Base-by-base conservation (phyloP, 2,329 filamentous ascomycete genomes). In the Cercospora janseana region DNA sequence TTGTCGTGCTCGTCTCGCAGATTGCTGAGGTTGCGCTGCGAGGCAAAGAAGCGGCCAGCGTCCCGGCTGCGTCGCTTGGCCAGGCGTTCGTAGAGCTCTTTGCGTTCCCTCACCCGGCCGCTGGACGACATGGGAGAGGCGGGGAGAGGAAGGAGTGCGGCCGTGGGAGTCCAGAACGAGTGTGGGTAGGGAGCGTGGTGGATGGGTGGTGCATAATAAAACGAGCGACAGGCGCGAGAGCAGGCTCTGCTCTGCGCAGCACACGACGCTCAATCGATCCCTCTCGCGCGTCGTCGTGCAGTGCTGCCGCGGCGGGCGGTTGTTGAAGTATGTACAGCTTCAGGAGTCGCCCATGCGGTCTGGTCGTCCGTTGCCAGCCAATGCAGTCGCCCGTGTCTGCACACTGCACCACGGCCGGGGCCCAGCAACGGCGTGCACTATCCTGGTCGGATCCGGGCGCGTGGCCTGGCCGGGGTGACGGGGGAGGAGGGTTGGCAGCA, bases 41-140 rank as follows among this genome's bases (percentile, higher is more conserved):
- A 56, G 16, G 56, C 44, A 49, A 61, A 60, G 53, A 59, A 60
- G 18, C 49, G 31, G 23, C 38, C 28, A 15, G 44, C 31, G 8
- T 46, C 44, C 38, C 23, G 26, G 31, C 31, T 37, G 13, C 28
- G 37, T 2, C 44, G 31, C 32, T 46, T 46, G 20, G 44, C 44
- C 44, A 46, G 20, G 27, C 44, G 44, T 24, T 46, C 44, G 44
- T 46, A 46, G 31, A 46, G 44, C 38, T 46, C 44, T 13, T 46
- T 46, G 23, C 44, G 31, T 32, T 46, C 44, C 24, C 21, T 46
- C 44, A 46, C 44, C 24, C 31, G 32, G 20, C 44, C 18, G 31
- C 23, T 24, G 29, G 44, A 16, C 31, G 66, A 67, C 65, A 67
- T 67, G 54, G 34, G n/a, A n/a, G n/a, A n/a, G n/a, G 34, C 34